phyloP scores from a whole-genome alignment of 2,329 filamentous ascomycete species.

The Cercospora berteroae region DNA sequence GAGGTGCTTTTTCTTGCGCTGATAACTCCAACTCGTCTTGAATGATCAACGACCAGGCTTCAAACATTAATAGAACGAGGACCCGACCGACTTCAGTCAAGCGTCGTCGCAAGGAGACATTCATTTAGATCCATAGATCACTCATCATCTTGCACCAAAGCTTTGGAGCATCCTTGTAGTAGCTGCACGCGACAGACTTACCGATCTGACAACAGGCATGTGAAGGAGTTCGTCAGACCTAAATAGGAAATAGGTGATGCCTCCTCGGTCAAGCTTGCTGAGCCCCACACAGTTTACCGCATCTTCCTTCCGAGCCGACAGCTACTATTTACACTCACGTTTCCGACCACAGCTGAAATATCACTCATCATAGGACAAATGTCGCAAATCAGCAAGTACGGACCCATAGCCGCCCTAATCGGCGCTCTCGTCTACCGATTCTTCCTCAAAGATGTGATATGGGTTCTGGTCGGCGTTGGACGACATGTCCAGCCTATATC shows the following conservation, averaged over 20 bases:
- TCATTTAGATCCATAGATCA: neutral
- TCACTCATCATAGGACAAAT: neutral
- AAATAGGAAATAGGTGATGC: neutral
- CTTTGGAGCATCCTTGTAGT: neutral
- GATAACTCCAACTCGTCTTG: conserved; percentile 43
- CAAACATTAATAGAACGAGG: neutral
- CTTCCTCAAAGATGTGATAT: conserved; percentile 14
- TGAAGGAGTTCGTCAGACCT: neutral
- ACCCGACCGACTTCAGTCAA: neutral
- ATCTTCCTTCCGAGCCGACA: neutral
- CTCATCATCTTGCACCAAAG: neutral
- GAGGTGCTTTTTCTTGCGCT: conserved; percentile 50
- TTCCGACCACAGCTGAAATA: neutral
- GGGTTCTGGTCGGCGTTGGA: conserved; percentile 19
- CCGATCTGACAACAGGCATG: neutral
- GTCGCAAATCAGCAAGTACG: conserved; percentile 3
- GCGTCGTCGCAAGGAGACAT: neutral
- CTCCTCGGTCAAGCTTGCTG: neutral
- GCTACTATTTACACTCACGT: neutral
- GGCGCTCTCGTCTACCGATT: conserved; percentile 11
- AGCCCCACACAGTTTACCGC: neutral
- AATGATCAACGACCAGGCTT: neutral
- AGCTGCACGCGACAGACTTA: neutral
- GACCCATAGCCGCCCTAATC: neutral
- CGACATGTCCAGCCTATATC: conserved; percentile 24